These are phyloP conservation scores for Suillus ampliporus DNA, from an alignment of 768 basidiomycete genomes.

Conservation along the genomic window DNA sequence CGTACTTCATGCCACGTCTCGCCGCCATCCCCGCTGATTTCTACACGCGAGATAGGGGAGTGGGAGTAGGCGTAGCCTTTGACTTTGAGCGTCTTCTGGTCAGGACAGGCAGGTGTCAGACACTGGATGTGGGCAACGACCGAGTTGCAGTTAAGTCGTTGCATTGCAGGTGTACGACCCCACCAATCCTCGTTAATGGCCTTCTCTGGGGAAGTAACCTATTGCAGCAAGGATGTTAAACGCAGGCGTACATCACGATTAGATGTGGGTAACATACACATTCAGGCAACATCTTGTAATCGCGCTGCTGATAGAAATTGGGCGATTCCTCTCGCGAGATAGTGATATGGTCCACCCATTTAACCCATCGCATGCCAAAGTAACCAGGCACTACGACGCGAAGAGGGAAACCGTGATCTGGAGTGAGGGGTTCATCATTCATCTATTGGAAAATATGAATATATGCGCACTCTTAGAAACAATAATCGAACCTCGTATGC, in stretches of 20 bases:
- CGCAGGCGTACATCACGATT: not conserved
- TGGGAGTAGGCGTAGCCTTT: slow-evolving; percentile 63
- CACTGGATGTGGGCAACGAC: slow-evolving; percentile 46
- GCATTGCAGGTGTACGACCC: slow-evolving; percentile 63
- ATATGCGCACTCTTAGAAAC: not conserved
- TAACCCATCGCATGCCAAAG: slow-evolving; percentile 75
- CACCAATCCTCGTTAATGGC: slow-evolving; percentile 44
- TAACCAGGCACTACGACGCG: slow-evolving; percentile 73
- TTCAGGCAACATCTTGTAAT: slow-evolving; percentile 70
- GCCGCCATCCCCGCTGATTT: slow-evolving; percentile 59
- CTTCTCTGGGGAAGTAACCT: slow-evolving; percentile 33
- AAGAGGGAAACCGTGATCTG: slow-evolving; percentile 69
- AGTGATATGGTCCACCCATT: slow-evolving; percentile 71
- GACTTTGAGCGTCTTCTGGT: slow-evolving; percentile 35
- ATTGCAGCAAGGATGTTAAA: not conserved
- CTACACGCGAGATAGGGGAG: slow-evolving; percentile 53
- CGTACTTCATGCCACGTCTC: slow-evolving; percentile 53
- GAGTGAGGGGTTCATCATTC: slow-evolving; percentile 62
- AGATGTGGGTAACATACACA: slow-evolving; percentile 32
- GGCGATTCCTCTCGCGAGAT: slow-evolving; percentile 59
- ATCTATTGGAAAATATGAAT: slow-evolving; percentile 44
- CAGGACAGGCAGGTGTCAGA: slow-evolving; percentile 17
- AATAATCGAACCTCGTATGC: slow-evolving; percentile 57
- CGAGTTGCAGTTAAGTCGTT: slow-evolving; percentile 64
- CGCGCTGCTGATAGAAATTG: slow-evolving; percentile 74